Evolutionary conservation across 2,329 filamentous ascomycete species (phyloP), one percentile per base, ranked within the genome.

Genomic region (Hypomyces perniciosus): DNA sequence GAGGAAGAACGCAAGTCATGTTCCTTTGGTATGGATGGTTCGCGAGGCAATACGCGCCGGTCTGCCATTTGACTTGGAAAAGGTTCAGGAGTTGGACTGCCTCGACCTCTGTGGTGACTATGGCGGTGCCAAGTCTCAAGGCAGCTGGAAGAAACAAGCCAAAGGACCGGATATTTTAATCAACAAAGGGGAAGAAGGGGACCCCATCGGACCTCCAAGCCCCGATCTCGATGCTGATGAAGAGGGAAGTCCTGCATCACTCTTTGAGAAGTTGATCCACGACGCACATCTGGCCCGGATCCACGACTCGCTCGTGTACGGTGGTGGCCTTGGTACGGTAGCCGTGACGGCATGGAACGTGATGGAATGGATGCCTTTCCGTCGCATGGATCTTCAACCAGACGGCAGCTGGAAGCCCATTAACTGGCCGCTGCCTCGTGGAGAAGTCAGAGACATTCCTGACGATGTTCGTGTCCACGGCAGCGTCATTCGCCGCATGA

Each of bases 331-430:
- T 4, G 65, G 74, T 0, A 54, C 56, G 27, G 50, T 71, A 4
- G 79, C 82, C 0, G 85, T 89, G 0, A 58, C 85, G 0, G 77
- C 76, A 2, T 92, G 88, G 88, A 86, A 83, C 34, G 64, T 88
- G 26, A 88, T 92, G 87, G 88, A 92, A 61, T 90, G 86, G 63
- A 72, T 92, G 27, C 88, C 88, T 0, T 91, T 92, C 68, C 78
- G 86, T 1, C 76, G 88, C 27, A 91, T 93, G 85, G 88, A 92
- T 58, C 70, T 92, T 6, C 81, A 83, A 54, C 53, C 72, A 0
- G 85, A 91, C 55, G 86, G 86, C 0, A 81, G 80, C 0, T 93
- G 89, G 88, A 84, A 82, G 65, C 84, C 86, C 0, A 92, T 93
- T 57, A 76, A 83, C 7, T 92, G 88, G 86, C 88, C 88, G 0